Percentiles rank a stretch among this genome's conserved stretches.
Conservation (phyloP, 768 basidiomycete genomes). For the Leccinellum luteum region DNA sequence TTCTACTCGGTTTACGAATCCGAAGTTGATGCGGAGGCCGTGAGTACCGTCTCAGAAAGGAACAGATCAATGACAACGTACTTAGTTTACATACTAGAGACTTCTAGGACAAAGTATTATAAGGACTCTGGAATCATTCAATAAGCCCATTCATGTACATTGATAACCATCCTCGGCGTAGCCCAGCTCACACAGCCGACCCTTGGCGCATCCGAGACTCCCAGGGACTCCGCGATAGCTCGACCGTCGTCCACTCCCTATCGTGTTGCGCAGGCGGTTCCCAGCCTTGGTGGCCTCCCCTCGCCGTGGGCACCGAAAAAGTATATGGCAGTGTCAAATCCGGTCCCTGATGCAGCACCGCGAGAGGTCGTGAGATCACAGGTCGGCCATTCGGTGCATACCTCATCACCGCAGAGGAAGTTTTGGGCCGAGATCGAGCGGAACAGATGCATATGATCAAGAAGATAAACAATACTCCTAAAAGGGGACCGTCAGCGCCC, state of each 20-base stretch:
- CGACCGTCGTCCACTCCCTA: constrained; percentile 4
- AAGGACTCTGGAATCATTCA: not conserved
- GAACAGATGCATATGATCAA: not conserved
- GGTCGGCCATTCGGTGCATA: not conserved
- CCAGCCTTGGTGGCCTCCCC: not conserved
- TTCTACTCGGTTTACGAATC: no score
- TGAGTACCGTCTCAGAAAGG: no score
- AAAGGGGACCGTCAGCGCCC: not conserved
- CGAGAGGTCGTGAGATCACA: not conserved
- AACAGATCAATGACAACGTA: no score
- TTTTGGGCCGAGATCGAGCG: not conserved
- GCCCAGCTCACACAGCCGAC: not conserved
- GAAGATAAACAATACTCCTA: constrained; percentile 5
- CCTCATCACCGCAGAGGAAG: not conserved
- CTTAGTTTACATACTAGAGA: no score
- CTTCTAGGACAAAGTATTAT: not conserved
- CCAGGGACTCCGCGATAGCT: not conserved
- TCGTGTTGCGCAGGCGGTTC: not conserved
- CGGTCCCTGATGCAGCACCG: not conserved
- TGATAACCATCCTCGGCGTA: not conserved
- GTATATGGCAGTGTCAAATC: not conserved
- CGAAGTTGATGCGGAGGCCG: no score
- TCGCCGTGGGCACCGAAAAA: not conserved
- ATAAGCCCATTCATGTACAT: no score
- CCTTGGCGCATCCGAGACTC: not conserved